A percentile compares a stretch with the other conserved stretches of the same genome.
phyloP scores from a whole-genome alignment of 108 stramenopile genomes.

The Cyclotella atomus region DNA sequence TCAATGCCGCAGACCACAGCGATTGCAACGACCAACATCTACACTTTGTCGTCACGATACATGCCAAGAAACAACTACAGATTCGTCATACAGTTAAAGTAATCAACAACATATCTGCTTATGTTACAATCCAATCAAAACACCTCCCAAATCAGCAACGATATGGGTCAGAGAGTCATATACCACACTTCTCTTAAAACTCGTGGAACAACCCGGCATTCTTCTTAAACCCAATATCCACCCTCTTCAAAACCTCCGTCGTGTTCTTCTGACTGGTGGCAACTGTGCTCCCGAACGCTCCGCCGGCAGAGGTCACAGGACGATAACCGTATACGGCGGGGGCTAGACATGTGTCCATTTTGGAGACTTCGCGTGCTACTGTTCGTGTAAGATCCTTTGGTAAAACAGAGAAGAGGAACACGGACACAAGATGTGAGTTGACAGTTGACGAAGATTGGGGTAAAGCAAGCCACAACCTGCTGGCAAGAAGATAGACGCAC shows the following conservation, averaged over 20 bases:
- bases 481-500: neutral
- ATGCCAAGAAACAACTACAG: too few relatives aligned
- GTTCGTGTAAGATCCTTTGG: conserved; percentile 1
- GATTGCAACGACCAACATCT: too few relatives aligned
- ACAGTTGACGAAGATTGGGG: too few relatives aligned
- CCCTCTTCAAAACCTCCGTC: neutral
- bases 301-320: neutral
- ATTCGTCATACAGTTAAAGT: too few relatives aligned
- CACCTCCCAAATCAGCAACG: too few relatives aligned
- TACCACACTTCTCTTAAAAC: neutral
- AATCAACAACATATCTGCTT: too few relatives aligned
- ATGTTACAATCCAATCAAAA: too few relatives aligned
- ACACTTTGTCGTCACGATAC: too few relatives aligned
- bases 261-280: neutral
- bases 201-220: conserved; percentile 7
- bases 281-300: conserved; percentile 4
- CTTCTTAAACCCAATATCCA: conserved; percentile 5
- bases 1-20: too few relatives aligned
- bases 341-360: neutral
- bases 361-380: conserved; percentile 3
- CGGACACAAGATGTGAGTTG: neutral
- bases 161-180: too few relatives aligned
- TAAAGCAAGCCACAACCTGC: neutral
- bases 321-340: conserved; percentile 5
- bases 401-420: neutral